A percentile compares a stretch with the other conserved stretches of the same genome.
phyloP scores from a whole-genome alignment of 768 basidiomycete species.

The Pisolithus marmoratus region DNA sequence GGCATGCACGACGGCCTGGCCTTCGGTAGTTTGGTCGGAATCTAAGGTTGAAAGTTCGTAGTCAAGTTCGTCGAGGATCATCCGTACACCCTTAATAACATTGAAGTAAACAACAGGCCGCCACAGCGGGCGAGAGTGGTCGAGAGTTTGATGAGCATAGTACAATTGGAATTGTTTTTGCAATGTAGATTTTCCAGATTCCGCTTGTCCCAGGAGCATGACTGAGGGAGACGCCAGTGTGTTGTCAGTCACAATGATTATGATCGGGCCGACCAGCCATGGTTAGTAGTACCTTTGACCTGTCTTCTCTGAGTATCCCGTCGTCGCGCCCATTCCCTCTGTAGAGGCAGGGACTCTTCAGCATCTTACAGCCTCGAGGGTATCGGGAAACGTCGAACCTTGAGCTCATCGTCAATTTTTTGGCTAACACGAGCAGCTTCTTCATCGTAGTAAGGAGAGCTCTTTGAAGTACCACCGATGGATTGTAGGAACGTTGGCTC shows the following conservation, averaged over 20 bases:
- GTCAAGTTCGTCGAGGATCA: conserved; percentile 69
- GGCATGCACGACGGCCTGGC: conserved; percentile 26
- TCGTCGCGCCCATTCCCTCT: conserved; percentile 47
- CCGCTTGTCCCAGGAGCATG: conserved; percentile 75
- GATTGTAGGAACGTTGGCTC: conserved; percentile 29
- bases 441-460: conserved; percentile 34
- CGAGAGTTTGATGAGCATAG: conserved; percentile 66
- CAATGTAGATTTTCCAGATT: conserved; percentile 78
- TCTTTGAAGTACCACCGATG: conserved; percentile 22
- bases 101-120: conserved; percentile 79
- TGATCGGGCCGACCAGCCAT: not conserved
- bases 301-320: conserved; percentile 42
- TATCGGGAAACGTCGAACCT: conserved; percentile 27
- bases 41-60: conserved; percentile 39
- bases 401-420: conserved; percentile 53
- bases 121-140: conserved; percentile 71
- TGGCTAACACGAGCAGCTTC: conserved; percentile 44
- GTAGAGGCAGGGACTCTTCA: conserved; percentile 9
- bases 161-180: conserved; percentile 83
- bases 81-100: conserved; percentile 71
- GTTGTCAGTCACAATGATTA: conserved; percentile 6
- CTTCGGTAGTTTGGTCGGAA: conserved; percentile 24
- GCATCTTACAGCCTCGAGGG: not conserved
- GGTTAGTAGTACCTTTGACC: conserved; percentile 43
- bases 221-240: conserved; percentile 33